A percentile compares a stretch with the other conserved stretches of the same genome.
Conservation (phyloP, 768 basidiomycete genomes). For the Exidia glandulosa region DNA sequence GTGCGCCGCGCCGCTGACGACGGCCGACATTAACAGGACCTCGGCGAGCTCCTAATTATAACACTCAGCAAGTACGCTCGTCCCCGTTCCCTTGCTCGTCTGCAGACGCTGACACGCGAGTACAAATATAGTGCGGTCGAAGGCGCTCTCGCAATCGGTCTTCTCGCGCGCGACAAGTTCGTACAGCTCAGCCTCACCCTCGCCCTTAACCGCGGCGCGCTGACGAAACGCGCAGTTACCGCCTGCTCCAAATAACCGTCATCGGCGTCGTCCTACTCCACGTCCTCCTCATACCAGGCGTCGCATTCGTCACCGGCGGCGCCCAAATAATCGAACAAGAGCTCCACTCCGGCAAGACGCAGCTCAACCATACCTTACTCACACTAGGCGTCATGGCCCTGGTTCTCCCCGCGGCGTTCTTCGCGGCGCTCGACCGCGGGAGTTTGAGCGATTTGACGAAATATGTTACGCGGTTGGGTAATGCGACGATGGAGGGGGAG, state of each 20-base stretch:
- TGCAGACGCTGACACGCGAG: background rate
- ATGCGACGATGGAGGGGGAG: constrained; percentile 1
- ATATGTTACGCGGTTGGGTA: constrained; percentile 5
- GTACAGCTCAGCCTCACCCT: background rate
- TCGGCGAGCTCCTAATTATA: constrained; percentile 57
- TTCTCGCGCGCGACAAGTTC: constrained; percentile 25
- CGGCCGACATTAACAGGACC: constrained; percentile 18
- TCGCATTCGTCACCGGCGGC: constrained; percentile 58
- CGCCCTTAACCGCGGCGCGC: background rate
- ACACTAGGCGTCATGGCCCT: constrained; percentile 53
- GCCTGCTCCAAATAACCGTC: background rate
- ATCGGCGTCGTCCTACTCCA: constrained; percentile 64
- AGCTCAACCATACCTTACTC: constrained; percentile 60
- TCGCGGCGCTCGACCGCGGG: constrained; percentile 39
- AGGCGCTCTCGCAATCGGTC: constrained; percentile 57
- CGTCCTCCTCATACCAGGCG: constrained; percentile 58
- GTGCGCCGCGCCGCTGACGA: background rate
- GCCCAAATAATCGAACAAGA: constrained; percentile 54
- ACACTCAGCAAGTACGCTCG: constrained; percentile 55
- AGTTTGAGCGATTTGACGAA: constrained; percentile 5
- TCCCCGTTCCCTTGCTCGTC: constrained; percentile 25
- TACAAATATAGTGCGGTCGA: constrained; percentile 44
- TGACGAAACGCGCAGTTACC: background rate
- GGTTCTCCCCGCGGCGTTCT: constrained; percentile 57
- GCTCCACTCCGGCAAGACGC: constrained; percentile 42